Evolutionary conservation across 768 basidiomycete genomes (phyloP), one percentile per base, ranked within the genome.

Genomic region (Russula foetens): DNA sequence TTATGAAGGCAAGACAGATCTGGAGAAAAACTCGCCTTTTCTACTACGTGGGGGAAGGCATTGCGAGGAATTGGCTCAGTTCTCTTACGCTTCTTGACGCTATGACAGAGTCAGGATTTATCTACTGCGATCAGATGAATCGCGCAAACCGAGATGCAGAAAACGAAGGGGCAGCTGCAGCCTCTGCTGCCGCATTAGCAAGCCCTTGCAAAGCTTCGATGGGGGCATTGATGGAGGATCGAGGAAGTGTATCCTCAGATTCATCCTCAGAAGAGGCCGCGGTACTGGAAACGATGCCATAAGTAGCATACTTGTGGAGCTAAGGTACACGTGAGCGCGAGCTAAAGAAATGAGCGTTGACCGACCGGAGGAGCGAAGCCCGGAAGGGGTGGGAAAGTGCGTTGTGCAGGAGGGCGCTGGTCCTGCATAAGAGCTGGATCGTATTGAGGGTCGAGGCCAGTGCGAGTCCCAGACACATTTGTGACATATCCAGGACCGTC

Each of bases 101-200:
- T 88, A 66, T 58, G 4, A 62, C 45, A 28, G 49, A 41, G 21
- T 45, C 29, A 53, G 39, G 11, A 41, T 19, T 15, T 35, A 9
- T 21, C 21, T 19, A 15, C 46, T 17, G 33, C 35, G 44, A 56
- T 59, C 14, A 38, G 12, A 33, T 12, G 50, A 38, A 28, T 39
- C 21, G 4, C 14, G 39, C 69, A 4, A 70, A 85, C 88, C 84
- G 82, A 23, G 85, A 81, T 17, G 84, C 70, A 46, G 82, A 77
- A 12, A 80, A 69, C 43, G 89, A 88, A 8, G 90, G 83, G 4
- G 81, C 89, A 12, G 90, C 87, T 0, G 92, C 90, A 7, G 94
- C 91, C 72, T 96, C 94, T 28, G 92, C 94, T 7, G 95, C 95
- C 1, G 94, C 95, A 70, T 97, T 94, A 29, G 95, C 95, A 53